Base-by-base conservation (phyloP, 768 basidiomycete species). In the Boletus vermiculosoides region DNA sequence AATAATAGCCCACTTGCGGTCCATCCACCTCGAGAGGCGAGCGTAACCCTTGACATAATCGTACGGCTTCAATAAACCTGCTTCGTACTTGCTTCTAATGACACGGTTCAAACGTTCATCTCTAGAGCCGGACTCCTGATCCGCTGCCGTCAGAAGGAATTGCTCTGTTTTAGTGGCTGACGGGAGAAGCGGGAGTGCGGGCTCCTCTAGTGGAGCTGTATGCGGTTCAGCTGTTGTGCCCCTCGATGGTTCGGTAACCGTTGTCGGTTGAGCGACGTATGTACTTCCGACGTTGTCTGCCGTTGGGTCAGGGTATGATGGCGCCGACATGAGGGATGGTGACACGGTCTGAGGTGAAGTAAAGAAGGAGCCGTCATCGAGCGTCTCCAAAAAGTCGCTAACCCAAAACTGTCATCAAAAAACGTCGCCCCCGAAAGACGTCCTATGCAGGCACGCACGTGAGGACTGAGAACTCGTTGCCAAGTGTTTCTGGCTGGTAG, bases 41-140 rank as follows among this genome's bases (percentile, higher is more conserved):
- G 92, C 89, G 65, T 98, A 98, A 0, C 96, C 96, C 66, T 94
- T 94, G 49, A 94, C 93, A 63, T 98, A 97, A 73, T 98, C 95
- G 66, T 96, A 97, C 4, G 96, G 96, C 67, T 92, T 94, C 61
- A 98, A 74, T 42, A 98, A 72, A 0, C 95, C 96, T 3, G 96
- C 96, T 67, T 98, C 95, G 73, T 97, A 98, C 74, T 98, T 98
- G 66, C 91, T 93, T 62, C 90, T 83, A 63, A 98, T 98, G 61
- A 98, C 96, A 56, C 90, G 81, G 62, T 88, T 91, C 50, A 98
- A 74, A 1, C 95, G 85, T 63, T 96, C 92, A 63, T 95, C 90
- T 42, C 96, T 80, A 23, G 93, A 89, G 0, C 95, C 95, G 1
- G 89, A 83, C 52, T 90, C 91, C 66, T 97, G 95, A 71, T 98